Percentiles rank a stretch among this genome's conserved stretches.
Evolutionary conservation across 2,329 filamentous ascomycete species (phyloP).

Genomic region (Arachnomyces sp.): DNA sequence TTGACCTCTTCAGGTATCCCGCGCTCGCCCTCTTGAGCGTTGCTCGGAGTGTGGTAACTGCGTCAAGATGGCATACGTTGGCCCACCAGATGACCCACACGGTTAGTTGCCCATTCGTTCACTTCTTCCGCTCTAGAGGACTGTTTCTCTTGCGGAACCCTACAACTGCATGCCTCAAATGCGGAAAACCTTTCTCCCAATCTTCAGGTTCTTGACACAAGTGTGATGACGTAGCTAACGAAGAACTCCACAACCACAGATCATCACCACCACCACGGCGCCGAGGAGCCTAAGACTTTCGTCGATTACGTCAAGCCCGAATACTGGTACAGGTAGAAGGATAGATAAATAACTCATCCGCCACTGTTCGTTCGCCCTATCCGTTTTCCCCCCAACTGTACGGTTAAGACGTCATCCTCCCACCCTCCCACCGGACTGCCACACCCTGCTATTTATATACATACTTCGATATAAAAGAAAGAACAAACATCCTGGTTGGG

Average conservation of each 20-base stretch:
- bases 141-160: no score
- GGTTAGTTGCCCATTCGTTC: conserved; percentile 27
- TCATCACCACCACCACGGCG: conserved; percentile 44
- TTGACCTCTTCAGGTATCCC: conserved; percentile 55
- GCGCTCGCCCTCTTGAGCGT: conserved; percentile 83
- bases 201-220: no score
- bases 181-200: not conserved
- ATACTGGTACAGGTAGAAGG: conserved; percentile 63
- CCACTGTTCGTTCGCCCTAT: no score
- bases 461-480: no score
- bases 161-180: no score
- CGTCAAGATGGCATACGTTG: conserved; percentile 97
- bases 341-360: not conserved
- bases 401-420: no score
- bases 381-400: no score
- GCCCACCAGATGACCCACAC: conserved; percentile 65
- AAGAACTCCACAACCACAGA: conserved; percentile 19
- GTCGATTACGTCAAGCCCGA: conserved; percentile 92
- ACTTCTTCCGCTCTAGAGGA: not conserved
- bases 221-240: conserved; percentile 8
- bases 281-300: conserved; percentile 88
- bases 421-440: no score
- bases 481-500: no score
- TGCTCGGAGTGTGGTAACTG: conserved; percentile 95
- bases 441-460: no score